Base-by-base conservation (phyloP, 2,329 filamentous ascomycete species). In the Rhinocladiella mackenziei region DNA sequence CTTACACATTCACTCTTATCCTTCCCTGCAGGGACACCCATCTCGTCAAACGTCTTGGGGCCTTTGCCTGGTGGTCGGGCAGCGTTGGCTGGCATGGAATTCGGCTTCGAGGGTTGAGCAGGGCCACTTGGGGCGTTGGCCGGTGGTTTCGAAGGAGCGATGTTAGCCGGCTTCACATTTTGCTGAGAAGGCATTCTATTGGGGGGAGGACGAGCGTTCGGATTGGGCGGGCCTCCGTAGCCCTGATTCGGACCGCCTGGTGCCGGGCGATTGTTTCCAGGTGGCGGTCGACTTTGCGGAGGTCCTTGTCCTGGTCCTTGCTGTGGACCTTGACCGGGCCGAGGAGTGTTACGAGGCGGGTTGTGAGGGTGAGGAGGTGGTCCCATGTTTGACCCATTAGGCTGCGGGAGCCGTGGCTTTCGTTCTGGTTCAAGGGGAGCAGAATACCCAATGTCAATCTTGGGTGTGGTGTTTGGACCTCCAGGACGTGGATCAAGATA, bases 41-140 rank as follows among this genome's bases (percentile, higher is more conserved):
- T 98, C 62, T 94, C 89, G 62, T 96, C 91, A 64, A 98, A 98
- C 0, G 92, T 97, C 58, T 92, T 87, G 1, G 92, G 91, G 8
- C 91, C 92, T 61, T 89, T 86, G 37, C 75, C 76, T 10, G 62
- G 64, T 49, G 45, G 57, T 40, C 45, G 39, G 11, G 46, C 51
- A 37, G 48, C 55, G 14, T 58, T 55, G 23, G 65, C 60, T 28
- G 50, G 36, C 11, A 70, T 67, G 2, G 71, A 53, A 52, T 68
- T 63, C 14, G 67, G 59, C 5, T 69, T 63, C 48, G 57, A 56
- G 34, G 54, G 55, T 20, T 58, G 58, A 8, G 60, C 59, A 18
- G 34, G 35, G 7, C 45, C 45, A 10, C 15, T 29, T 14, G 52
- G 52, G 17, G 41, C 38, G 18, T 20, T 35, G 32, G 17, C 32